Conservation (phyloP, 2,329 filamentous ascomycete species). For the Diaporthe citrichinensis region DNA sequence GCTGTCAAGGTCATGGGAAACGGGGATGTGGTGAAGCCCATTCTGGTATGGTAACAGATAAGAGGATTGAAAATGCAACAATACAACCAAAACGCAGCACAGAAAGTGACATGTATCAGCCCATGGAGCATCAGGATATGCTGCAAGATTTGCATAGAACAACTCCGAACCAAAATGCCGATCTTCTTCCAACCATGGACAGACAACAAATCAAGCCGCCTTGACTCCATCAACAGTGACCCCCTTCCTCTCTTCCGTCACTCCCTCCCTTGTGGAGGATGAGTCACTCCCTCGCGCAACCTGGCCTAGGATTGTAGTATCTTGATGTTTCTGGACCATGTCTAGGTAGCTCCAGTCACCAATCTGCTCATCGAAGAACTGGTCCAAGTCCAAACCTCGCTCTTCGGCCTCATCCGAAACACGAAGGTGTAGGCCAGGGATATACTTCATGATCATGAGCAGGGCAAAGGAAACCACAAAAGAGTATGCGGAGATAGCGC, state of each 20-base stretch:
- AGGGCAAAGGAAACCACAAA: slow-evolving; percentile 67
- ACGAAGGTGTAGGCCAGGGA: slow-evolving; percentile 69
- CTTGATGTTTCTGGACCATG: slow-evolving; percentile 41
- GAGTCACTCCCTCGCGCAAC: not conserved
- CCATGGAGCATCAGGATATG: not conserved
- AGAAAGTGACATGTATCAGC: not conserved
- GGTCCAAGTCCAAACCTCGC: slow-evolving; percentile 64
- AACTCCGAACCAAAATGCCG: not conserved
- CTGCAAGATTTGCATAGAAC: too few relatives aligned
- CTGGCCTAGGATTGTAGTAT: slow-evolving; percentile 34
- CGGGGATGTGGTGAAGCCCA: slow-evolving; percentile 43
- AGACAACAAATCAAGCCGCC: not conserved
- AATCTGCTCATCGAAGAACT: slow-evolving; percentile 61
- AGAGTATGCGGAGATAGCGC: slow-evolving; percentile 67
- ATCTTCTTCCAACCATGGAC: not conserved
- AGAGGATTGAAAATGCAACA: not conserved
- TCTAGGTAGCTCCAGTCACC: slow-evolving; percentile 51
- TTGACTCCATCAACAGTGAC: not conserved
- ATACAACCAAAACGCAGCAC: not conserved
- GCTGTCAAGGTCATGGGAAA: slow-evolving; percentile 42
- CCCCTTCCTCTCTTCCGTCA: slow-evolving; percentile 24
- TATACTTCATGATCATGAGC: slow-evolving; percentile 69
- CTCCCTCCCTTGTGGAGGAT: slow-evolving; percentile 21
- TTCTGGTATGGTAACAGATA: slow-evolving; percentile 42
- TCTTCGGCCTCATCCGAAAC: slow-evolving; percentile 69